Evolutionary conservation across 345 rosid genomes (phyloP), one percentile per base, ranked within the genome.

Genomic region (Eucalyptus regnans): DNA sequence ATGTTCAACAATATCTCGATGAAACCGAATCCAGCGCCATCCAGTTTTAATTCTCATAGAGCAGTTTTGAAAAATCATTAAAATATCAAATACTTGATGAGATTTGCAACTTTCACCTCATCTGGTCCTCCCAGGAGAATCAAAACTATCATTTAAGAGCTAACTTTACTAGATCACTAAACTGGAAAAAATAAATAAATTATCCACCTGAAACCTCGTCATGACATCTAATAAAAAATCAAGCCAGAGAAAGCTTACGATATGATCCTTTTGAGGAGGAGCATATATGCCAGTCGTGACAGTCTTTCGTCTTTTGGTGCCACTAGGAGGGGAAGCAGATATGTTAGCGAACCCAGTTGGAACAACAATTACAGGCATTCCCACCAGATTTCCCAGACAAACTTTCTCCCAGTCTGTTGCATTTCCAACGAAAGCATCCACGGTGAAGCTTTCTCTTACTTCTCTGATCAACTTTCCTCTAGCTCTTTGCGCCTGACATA

Each of bases 341-440:
- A 95, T 93, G 90, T 80, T 92, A 56, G 91, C 93, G 44, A 93
- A 93, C 71, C 96, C 96, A 2, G 97, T 93, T 5, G 97, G 98
- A 87, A 97, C 92, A 71, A 96, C 96, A 20, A 96, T 86, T 29
- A 95, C 94, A 7, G 98, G 99, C 58, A 97, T 83, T 46, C 99
- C 99, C 23, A 95, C 99, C 6, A 96, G 96, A 94, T 97, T 97
- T 89, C 98, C 99, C 93, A 96, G 25, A 91, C 99, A 95, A 14
- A 95, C 96, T 93, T 90, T 96, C 93, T 97, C 99, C 99, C 99
- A 96, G 43, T 97, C 99, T 0, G 95, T 97, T 66, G 94, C 98
- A 88, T 95, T 96, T 87, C 97, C 99, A 15, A 97, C 89, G 91
- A 96, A 96, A 41, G 97, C 99, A 89, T 97, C 98, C 0, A 96